phyloP scores from a whole-genome alignment of 345 rosid species.

The Bruguiera gymnorhiza region DNA sequence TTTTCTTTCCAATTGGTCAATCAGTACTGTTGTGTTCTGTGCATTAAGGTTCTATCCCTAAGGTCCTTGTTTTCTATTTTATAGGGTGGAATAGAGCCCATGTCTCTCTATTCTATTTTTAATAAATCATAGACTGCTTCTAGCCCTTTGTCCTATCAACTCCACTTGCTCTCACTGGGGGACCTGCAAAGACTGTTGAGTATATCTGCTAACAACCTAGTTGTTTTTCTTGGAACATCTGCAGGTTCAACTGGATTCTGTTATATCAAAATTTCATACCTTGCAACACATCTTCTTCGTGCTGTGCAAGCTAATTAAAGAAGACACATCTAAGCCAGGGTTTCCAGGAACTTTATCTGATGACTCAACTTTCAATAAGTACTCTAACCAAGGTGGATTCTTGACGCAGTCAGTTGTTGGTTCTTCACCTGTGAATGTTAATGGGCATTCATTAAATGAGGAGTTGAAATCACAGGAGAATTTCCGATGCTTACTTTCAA shows the following conservation, averaged over 20 bases:
- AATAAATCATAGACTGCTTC: too few species aligned
- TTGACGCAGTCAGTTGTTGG: conserved; percentile 57
- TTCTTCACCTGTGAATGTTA: conserved; percentile 33
- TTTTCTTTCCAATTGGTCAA: conserved; percentile 18
- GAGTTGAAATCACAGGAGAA: conserved; percentile 40
- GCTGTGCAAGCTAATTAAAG: conserved; percentile 69
- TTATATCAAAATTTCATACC: conserved; percentile 59
- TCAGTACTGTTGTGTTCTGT: conserved; percentile 7
- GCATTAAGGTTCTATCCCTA: not conserved
- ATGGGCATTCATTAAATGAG: conserved; percentile 28
- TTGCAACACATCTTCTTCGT: conserved; percentile 82
- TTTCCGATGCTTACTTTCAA: conserved; percentile 52
- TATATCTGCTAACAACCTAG: not conserved
- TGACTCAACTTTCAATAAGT: conserved; percentile 21
- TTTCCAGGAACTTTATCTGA: conserved; percentile 35
- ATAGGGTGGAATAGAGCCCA: not conserved
- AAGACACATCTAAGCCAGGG: conserved; percentile 36
- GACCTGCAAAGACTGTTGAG: not conserved
- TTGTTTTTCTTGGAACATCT: conserved; percentile 20
- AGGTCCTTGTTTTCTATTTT: not conserved
- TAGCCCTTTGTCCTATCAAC: too few species aligned
- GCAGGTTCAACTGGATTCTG: conserved; percentile 70
- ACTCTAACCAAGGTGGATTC: conserved; percentile 82
- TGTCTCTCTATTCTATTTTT: too few species aligned
- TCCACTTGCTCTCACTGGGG: not conserved